Conservation (phyloP, 164 flowering plant species). For the Stephania cephalantha region DNA sequence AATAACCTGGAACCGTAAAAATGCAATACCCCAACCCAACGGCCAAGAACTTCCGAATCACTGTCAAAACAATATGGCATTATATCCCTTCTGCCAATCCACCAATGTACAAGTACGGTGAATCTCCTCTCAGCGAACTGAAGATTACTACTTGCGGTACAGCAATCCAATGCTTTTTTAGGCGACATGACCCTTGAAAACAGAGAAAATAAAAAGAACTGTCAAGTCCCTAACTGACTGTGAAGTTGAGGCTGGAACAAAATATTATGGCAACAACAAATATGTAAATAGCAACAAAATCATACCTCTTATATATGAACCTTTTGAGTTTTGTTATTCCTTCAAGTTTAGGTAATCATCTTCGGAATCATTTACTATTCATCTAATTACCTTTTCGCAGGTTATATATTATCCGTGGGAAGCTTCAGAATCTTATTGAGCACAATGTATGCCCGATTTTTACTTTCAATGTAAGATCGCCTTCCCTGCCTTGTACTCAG, state of each 20-base stretch:
- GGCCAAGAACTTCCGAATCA: too few species aligned
- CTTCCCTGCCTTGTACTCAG: not conserved
- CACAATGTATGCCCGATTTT: constrained; percentile 46
- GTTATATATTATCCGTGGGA: constrained; percentile 52
- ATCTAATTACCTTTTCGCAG: constrained; percentile 22
- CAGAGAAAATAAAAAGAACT: too few species aligned
- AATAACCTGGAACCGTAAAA: too few species aligned
- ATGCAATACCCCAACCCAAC: too few species aligned
- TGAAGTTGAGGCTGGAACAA: not conserved
- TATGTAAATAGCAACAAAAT: too few species aligned
- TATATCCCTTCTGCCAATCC: too few species aligned
- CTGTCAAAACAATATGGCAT: too few species aligned
- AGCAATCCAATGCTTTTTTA: not conserved
- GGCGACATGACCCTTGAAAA: not conserved
- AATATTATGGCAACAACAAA: too few species aligned
- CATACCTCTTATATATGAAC: not conserved
- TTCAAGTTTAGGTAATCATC: not conserved
- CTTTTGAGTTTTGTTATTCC: not conserved
- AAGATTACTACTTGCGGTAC: not conserved
- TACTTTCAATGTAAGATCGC: constrained; percentile 39
- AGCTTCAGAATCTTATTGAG: constrained; percentile 49
- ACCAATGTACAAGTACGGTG: too few species aligned
- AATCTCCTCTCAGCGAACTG: too few species aligned
- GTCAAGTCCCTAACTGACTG: too few species aligned
- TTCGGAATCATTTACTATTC: not conserved